Conservation (phyloP, 176 grass and related monocot species). For the Oryza officinalis region DNA sequence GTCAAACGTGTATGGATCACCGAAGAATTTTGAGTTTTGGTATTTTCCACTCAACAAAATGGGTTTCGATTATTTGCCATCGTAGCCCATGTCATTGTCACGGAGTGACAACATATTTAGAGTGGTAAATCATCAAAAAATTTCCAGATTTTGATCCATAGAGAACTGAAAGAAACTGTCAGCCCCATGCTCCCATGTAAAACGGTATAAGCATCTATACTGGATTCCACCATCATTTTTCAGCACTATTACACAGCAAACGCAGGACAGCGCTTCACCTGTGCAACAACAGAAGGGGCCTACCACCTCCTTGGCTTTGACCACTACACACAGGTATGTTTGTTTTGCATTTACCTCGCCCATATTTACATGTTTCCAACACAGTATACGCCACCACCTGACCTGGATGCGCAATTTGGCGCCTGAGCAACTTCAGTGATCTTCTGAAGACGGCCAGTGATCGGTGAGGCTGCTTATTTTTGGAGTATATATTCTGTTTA, state of each 20-base stretch:
- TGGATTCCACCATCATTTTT: background rate
- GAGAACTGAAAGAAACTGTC: background rate
- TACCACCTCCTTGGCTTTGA: constrained; percentile 60
- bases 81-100: no score
- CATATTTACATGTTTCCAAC: constrained; percentile 50
- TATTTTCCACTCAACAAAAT: no score
- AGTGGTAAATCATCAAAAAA: no score
- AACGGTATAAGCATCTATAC: constrained; percentile 34
- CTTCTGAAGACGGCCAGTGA: background rate
- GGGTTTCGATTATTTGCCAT: no score
- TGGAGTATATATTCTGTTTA: background rate
- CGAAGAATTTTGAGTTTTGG: no score
- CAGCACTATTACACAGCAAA: constrained; percentile 21
- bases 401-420: constrained; percentile 13
- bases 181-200: background rate
- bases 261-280: constrained; percentile 29
- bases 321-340: constrained; percentile 52
- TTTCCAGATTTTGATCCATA: background rate
- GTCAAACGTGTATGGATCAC: background rate
- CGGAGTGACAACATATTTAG: no score
- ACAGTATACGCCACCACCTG: constrained; percentile 24
- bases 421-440: constrained; percentile 1
- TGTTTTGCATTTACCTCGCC: constrained; percentile 2
- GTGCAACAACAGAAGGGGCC: constrained; percentile 37
- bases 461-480: background rate